A percentile compares a stretch with the other conserved stretches of the same genome.
phyloP scores from a whole-genome alignment of 1,139 yeast species.

The Yamadazyma triangularis region DNA sequence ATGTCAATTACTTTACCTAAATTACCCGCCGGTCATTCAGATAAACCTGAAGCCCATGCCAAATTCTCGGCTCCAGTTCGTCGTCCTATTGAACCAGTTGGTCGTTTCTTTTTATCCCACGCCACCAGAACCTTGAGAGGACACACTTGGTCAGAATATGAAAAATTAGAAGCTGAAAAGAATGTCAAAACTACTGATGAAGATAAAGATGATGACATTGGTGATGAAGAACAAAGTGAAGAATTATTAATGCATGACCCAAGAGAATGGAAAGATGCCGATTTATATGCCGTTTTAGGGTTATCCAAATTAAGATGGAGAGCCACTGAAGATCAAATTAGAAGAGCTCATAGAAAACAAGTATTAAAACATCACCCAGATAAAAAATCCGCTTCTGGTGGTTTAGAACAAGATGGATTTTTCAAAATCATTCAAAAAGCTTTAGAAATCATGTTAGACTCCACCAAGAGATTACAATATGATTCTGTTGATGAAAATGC shows the following conservation, averaged over 20 bases:
- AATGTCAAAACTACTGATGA: constrained; percentile 74
- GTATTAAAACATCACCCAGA: constrained; percentile 98
- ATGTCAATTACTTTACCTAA: constrained; percentile 40
- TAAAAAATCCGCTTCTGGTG: constrained; percentile 85
- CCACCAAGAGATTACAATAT: constrained; percentile 82
- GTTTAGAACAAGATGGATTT: constrained; percentile 91
- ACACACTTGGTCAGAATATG: constrained; percentile 98
- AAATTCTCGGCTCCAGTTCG: constrained; percentile 64
- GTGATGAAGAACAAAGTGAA: constrained; percentile 73
- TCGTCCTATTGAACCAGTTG: constrained; percentile 95
- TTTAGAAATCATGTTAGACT: constrained; percentile 82
- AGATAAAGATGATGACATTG: constrained; percentile 66
- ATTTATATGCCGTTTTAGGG: constrained; percentile 94
- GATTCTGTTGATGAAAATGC: constrained; percentile 94
- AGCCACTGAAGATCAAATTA: constrained; percentile 90
- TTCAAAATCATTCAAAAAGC: constrained; percentile 98
- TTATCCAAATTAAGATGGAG: constrained; percentile 84
- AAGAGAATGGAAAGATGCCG: constrained; percentile 96
- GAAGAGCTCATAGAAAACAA: constrained; percentile 95
- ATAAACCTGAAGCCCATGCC: constrained; percentile 47
- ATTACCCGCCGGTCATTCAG: constrained; percentile 42
- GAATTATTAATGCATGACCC: constrained; percentile 87
- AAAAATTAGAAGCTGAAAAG: constrained; percentile 87
- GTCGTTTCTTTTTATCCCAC: constrained; percentile 92
- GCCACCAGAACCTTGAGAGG: constrained; percentile 95